Conservation (phyloP, 768 basidiomycete species). For the Dentipellis sp. region DNA sequence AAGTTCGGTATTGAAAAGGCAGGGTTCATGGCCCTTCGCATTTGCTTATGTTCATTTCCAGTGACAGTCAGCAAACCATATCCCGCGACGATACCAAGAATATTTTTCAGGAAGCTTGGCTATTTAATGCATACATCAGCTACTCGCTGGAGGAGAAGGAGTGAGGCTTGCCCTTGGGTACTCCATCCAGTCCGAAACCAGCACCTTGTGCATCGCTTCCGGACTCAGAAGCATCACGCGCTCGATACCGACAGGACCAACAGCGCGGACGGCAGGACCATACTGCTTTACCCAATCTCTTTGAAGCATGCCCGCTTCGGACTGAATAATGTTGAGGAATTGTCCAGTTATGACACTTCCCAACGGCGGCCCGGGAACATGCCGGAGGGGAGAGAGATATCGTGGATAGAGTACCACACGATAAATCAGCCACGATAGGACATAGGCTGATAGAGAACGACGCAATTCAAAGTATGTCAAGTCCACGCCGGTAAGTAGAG, state of each 20-base stretch:
- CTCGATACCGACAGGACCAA: slow-evolving; percentile 12
- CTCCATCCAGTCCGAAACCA: slow-evolving; percentile 10
- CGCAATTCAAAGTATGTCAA: neutral
- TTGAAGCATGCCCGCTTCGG: slow-evolving; percentile 29
- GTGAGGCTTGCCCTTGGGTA: slow-evolving; percentile 7
- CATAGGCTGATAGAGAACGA: neutral
- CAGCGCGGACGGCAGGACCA: slow-evolving; percentile 7
- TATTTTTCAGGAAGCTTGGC: slow-evolving; percentile 11
- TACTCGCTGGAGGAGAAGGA: neutral
- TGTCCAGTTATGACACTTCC: slow-evolving; percentile 29
- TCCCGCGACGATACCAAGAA: slow-evolving; percentile 8
- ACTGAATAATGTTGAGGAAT: slow-evolving; percentile 26
- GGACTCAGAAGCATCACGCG: slow-evolving; percentile 9
- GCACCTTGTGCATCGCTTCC: slow-evolving; percentile 9
- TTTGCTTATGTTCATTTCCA: slow-evolving; percentile 10
- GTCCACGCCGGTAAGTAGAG: neutral
- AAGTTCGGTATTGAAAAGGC: slow-evolving; percentile 13
- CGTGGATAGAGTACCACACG: neutral
- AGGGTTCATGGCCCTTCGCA: slow-evolving; percentile 12
- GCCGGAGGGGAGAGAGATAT: slow-evolving; percentile 27
- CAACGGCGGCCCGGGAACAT: slow-evolving; percentile 29
- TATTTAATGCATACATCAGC: neutral
- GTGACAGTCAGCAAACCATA: slow-evolving; percentile 13
- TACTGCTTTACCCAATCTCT: slow-evolving; percentile 9
- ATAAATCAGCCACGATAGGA: neutral